Evolutionary conservation across 441 rosid genomes (phyloP).

Genomic region (Aquilaria agallochum): DNA sequence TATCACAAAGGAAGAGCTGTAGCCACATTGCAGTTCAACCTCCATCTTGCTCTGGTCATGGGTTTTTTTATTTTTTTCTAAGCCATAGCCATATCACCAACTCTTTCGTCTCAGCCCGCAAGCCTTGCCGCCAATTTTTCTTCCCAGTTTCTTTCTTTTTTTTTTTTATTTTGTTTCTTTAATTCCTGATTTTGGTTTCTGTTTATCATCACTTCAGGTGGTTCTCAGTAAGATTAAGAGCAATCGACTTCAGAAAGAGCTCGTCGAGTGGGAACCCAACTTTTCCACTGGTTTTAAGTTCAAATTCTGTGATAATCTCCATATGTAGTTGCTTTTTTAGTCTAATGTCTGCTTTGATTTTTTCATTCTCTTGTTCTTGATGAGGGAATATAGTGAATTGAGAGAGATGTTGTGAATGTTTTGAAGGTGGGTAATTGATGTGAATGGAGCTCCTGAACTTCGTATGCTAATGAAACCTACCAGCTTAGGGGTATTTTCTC

Average conservation of each 20-base stretch:
- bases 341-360: neutral
- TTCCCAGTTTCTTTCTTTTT: neutral
- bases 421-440: conserved; percentile 91
- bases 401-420: neutral
- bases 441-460: conserved; percentile 86
- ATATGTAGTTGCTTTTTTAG: conserved; percentile 35
- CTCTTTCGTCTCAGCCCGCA: conserved; percentile 79
- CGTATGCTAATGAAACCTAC: conserved; percentile 84
- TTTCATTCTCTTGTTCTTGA: neutral
- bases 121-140: conserved; percentile 36
- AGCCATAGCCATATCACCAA: conserved; percentile 23
- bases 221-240: conserved; percentile 88
- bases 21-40: no score
- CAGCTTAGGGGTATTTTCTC: conserved; percentile 95
- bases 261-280: conserved; percentile 93
- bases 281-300: conserved; percentile 90
- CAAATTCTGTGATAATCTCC: conserved; percentile 94
- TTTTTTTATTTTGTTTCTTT: neutral
- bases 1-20: no score
- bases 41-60: no score
- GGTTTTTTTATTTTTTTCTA: no score
- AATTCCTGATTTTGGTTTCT: neutral
- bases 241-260: conserved; percentile 93
- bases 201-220: conserved; percentile 29
- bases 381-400: neutral